Conservation (phyloP, 225 moss, liverwort and hornwort species). For the Antitrichia curtipendula region DNA sequence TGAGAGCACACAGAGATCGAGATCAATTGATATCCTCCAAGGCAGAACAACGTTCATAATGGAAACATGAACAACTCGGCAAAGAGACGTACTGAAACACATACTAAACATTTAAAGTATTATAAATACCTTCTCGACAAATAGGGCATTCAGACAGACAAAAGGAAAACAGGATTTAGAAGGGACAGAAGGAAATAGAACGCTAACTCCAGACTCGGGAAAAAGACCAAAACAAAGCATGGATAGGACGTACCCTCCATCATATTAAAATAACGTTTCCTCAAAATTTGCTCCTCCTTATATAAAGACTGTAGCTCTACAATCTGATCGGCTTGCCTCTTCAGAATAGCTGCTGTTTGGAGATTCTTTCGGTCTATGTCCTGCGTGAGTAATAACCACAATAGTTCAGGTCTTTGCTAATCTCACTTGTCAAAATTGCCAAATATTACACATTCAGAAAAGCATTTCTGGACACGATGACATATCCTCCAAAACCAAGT, state of each 20-base stretch:
- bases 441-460: background rate
- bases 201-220: background rate
- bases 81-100: background rate
- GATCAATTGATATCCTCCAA: background rate
- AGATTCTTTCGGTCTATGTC: conserved; percentile 93
- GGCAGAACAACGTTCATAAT: background rate
- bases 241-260: conserved; percentile 61
- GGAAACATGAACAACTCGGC: background rate
- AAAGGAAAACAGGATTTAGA: background rate
- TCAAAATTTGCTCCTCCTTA: conserved; percentile 85
- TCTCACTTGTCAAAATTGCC: background rate
- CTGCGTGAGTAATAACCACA: conserved; percentile 15
- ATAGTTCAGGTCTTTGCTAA: background rate
- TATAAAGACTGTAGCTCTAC: conserved; percentile 73
- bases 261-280: conserved; percentile 92
- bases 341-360: conserved; percentile 83
- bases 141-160: background rate
- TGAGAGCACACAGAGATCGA: conserved; percentile 4
- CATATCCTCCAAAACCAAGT: background rate
- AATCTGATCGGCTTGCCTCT: conserved; percentile 84
- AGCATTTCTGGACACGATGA: background rate
- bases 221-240: background rate
- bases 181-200: background rate
- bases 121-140: background rate
- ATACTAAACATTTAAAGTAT: background rate